Percentiles rank a stretch among this genome's conserved stretches.
Evolutionary conservation across 768 basidiomycete genomes (phyloP).

Genomic region (Austroboletus festivus): DNA sequence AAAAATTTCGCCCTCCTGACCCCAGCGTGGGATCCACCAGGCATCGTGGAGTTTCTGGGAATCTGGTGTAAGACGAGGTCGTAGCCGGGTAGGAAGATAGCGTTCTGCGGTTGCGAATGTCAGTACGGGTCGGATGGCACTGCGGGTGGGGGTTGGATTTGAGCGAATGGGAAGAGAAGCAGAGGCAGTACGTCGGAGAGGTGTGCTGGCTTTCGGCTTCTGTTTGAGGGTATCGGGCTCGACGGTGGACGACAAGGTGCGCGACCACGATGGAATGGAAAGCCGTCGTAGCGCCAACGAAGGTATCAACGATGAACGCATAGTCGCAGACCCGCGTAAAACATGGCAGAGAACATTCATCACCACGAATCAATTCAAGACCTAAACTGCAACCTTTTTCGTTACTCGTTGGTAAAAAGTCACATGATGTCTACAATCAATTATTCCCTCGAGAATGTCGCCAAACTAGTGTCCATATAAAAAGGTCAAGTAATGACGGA

Average conservation of each 20-base stretch:
- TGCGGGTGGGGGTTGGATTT: constrained; percentile 82
- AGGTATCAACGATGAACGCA: background rate
- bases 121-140: constrained; percentile 71
- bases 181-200: constrained; percentile 78
- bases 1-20: constrained; percentile 74
- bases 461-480: too few relatives aligned
- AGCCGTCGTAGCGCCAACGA: background rate
- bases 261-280: background rate
- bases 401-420: too few relatives aligned
- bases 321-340: constrained; percentile 1
- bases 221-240: constrained; percentile 39
- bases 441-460: too few relatives aligned
- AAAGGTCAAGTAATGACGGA: too few relatives aligned
- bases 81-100: constrained; percentile 66
- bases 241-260: constrained; percentile 13
- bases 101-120: constrained; percentile 84
- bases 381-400: too few relatives aligned
- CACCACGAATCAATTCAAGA: too few relatives aligned
- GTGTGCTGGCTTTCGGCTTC: constrained; percentile 80
- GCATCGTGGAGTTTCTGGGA: constrained; percentile 68
- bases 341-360: constrained; percentile 20
- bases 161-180: constrained; percentile 83
- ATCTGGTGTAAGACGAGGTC: constrained; percentile 49
- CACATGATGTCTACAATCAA: too few relatives aligned
- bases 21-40: constrained; percentile 78